A percentile compares a stretch with the other conserved stretches of the same genome.
These are phyloP conservation scores for Dryadomyces quercus-mongolicae DNA, from an alignment of 2,329 filamentous ascomycete species.

Conservation along the genomic window DNA sequence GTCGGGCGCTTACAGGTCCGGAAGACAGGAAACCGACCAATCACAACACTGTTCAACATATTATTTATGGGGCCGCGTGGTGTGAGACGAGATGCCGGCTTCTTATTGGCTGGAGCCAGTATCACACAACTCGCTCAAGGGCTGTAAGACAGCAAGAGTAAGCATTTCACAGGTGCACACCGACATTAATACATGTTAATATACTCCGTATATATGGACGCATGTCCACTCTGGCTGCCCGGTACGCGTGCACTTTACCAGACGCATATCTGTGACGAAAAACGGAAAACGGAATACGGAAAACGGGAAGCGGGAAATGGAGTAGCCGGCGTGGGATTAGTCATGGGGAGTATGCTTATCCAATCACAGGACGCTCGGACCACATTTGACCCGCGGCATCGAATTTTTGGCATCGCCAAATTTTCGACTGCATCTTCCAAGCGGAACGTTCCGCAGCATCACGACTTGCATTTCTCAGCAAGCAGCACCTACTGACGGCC, in stretches of 20 bases:
- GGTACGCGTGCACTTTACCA: no score
- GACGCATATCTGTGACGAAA: no score
- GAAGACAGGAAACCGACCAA: slow-evolving; percentile 3
- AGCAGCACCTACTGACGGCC: no score
- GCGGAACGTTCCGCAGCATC: not conserved
- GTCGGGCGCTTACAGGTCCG: slow-evolving; percentile 2
- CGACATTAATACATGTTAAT: no score
- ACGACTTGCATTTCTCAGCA: no score
- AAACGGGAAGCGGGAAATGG: not conserved
- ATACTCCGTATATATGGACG: no score
- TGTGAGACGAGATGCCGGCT: not conserved
- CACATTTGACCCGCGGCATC: not conserved
- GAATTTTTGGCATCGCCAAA: not conserved
- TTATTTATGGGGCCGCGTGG: not conserved
- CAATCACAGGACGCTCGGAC: not conserved
- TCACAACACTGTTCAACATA: not conserved
- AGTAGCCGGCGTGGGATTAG: no score
- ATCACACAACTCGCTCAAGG: no score
- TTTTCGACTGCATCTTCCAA: not conserved
- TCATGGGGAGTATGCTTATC: not conserved
- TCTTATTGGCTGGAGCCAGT: not conserved
- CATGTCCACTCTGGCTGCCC: no score
- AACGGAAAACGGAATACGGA: no score
- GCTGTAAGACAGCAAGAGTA: no score
- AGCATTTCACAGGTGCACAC: no score